Evolutionary conservation across 2,329 filamentous ascomycete genomes (phyloP).

Genomic region (Myriangium duriaei): DNA sequence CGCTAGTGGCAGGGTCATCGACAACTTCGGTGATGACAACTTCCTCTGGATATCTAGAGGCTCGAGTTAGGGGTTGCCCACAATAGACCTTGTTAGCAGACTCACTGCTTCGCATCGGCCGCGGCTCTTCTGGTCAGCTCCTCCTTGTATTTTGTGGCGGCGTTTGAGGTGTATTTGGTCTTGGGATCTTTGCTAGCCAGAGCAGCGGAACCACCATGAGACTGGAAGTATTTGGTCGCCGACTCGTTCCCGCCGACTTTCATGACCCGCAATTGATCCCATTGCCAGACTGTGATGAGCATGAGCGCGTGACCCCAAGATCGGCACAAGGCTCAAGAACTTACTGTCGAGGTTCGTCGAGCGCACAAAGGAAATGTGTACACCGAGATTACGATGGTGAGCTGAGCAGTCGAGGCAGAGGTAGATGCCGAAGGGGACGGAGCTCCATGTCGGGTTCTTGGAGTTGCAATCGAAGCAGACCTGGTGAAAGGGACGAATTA

Average conservation of each 20-base stretch:
- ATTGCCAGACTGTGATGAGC: conserved; percentile 67
- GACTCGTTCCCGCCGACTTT: conserved; percentile 98
- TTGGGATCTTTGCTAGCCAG: conserved; percentile 94
- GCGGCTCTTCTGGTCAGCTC: conserved; percentile 79
- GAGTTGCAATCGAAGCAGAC: conserved; percentile 97
- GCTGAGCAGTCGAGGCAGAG: conserved; percentile 95
- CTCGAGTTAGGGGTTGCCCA: conserved; percentile 18
- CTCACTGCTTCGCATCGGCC: conserved; percentile 73
- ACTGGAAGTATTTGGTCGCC: conserved; percentile 95
- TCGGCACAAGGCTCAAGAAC: conserved; percentile 24
- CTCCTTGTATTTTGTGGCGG: conserved; percentile 96
- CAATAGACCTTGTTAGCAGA: conserved; percentile 9
- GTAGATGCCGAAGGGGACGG: conserved; percentile 93
- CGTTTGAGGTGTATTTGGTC: conserved; percentile 87
- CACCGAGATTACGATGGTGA: conserved; percentile 92
- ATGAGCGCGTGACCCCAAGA: conserved; percentile 5
- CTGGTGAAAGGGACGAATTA: conserved; percentile 34
- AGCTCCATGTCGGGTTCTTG: conserved; percentile 98
- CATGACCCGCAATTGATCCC: conserved; percentile 94
- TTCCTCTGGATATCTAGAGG: conserved; percentile 57
- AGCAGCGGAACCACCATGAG: conserved; percentile 85
- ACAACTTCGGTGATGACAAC: conserved; percentile 69
- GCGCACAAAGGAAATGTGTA: conserved; percentile 97
- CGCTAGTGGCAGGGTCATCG: conserved; percentile 48
- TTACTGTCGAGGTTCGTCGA: conserved; percentile 97